A percentile compares a stretch with the other conserved stretches of the same genome.
phyloP scores from a whole-genome alignment of 2,329 filamentous ascomycete genomes.

The Fonsecaea pugnacius region DNA sequence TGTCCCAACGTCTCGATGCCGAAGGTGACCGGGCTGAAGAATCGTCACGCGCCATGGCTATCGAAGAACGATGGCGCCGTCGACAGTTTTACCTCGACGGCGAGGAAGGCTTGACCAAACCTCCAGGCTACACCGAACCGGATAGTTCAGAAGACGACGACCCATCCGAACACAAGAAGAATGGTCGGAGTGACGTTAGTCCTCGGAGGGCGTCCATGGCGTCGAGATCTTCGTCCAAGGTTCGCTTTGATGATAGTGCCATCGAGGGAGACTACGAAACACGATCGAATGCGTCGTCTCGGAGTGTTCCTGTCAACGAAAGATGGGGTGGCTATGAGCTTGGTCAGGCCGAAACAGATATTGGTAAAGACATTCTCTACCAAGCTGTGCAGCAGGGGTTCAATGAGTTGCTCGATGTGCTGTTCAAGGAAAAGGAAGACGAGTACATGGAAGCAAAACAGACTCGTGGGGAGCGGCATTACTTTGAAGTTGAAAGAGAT shows the following conservation, averaged over 20 bases:
- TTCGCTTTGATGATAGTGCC: slow-evolving; percentile 74
- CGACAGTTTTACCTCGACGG: slow-evolving; percentile 82
- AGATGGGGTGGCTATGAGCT: slow-evolving; percentile 79
- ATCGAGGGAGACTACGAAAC: slow-evolving; percentile 69
- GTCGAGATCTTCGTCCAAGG: slow-evolving; percentile 77
- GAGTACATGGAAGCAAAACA: slow-evolving; percentile 69
- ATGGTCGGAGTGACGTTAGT: slow-evolving; percentile 16
- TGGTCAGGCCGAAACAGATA: slow-evolving; percentile 77
- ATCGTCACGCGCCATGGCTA: slow-evolving; percentile 46
- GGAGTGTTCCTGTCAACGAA: slow-evolving; percentile 68
- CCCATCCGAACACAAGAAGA: slow-evolving; percentile 19
- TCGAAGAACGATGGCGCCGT: slow-evolving; percentile 75
- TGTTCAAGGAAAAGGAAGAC: slow-evolving; percentile 83
- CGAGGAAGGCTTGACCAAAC: slow-evolving; percentile 74
- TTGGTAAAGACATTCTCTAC: slow-evolving; percentile 86
- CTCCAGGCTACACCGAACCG: slow-evolving; percentile 62
- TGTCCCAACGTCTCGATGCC: slow-evolving; percentile 46
- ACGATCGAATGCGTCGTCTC: slow-evolving; percentile 73
- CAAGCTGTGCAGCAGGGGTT: slow-evolving; percentile 90
- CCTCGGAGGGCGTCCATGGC: slow-evolving; percentile 52
- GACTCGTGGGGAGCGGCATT: slow-evolving; percentile 65
- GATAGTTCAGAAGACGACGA: slow-evolving; percentile 47
- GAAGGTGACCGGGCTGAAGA: slow-evolving; percentile 45
- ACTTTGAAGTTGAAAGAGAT: slow-evolving; percentile 52
- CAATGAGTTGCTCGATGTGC: slow-evolving; percentile 84